Evolutionary conservation across 306 rosid species (phyloP).

Genomic region (Hippophae gyantsensis): DNA sequence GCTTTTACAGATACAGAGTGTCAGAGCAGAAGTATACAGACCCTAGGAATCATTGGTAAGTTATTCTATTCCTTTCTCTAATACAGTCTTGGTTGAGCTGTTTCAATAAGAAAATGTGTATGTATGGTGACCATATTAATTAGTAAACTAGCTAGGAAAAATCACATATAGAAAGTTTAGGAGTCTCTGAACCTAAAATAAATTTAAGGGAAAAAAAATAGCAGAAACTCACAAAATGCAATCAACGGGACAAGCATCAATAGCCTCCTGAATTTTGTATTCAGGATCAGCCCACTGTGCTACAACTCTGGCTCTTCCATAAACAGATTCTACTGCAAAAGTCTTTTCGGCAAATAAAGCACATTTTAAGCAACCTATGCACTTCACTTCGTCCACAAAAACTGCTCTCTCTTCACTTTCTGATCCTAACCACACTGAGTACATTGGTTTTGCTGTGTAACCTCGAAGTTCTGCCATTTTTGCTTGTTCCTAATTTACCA

Average conservation of each 20-base stretch:
- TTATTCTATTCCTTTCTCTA: no score
- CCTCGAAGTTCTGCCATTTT: slow-evolving; percentile 69
- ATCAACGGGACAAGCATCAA: slow-evolving; percentile 79
- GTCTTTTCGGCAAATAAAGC: slow-evolving; percentile 80
- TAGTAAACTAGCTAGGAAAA: no score
- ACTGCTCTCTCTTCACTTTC: slow-evolving; percentile 69
- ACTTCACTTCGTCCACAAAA: slow-evolving; percentile 85
- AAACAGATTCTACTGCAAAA: slow-evolving; percentile 81
- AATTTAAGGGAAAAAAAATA: background rate
- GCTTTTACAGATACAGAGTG: no score
- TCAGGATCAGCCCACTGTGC: slow-evolving; percentile 93
- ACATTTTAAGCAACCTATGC: slow-evolving; percentile 87
- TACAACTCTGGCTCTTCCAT: slow-evolving; percentile 92
- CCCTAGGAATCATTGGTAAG: no score
- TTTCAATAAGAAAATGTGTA: no score
- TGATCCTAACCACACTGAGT: slow-evolving; percentile 73
- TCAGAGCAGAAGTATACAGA: no score
- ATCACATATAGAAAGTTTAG: background rate
- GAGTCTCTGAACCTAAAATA: background rate
- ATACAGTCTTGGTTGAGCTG: no score
- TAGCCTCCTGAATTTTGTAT: slow-evolving; percentile 58
- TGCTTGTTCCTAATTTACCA: slow-evolving; percentile 56
- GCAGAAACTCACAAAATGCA: slow-evolving; percentile 75
- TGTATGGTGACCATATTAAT: no score
- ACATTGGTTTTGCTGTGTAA: slow-evolving; percentile 73